Conservation (phyloP, 2,329 filamentous ascomycete species). For the Claviceps digitariae region DNA sequence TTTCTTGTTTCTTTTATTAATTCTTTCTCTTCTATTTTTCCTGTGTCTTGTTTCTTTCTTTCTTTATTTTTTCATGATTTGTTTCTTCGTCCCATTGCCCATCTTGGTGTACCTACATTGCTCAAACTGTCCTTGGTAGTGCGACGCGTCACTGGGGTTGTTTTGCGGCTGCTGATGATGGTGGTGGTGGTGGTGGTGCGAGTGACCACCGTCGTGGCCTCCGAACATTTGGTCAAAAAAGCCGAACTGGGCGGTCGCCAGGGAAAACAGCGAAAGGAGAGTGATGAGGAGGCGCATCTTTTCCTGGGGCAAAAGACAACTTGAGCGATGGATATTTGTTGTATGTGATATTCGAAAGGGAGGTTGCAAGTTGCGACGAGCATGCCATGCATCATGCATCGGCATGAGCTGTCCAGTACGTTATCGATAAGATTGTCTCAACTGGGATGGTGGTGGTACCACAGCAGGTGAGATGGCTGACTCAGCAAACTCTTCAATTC, state of each 20-base stretch:
- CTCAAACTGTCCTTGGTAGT: conserved; percentile 63
- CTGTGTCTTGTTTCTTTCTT: too few species aligned
- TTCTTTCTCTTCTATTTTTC: too few species aligned
- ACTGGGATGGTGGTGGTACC: too few species aligned
- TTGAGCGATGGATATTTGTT: background rate
- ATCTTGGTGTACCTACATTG: conserved; percentile 41
- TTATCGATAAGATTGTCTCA: background rate
- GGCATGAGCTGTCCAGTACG: background rate
- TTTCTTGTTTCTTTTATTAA: too few species aligned
- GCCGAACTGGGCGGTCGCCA: conserved; percentile 65
- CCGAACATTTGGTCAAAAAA: conserved; percentile 99
- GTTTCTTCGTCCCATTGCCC: too few species aligned
- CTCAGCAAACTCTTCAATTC: conserved; percentile 4
- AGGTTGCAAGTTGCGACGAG: background rate
- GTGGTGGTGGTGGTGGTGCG: conserved; percentile 15
- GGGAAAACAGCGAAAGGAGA: conserved; percentile 45
- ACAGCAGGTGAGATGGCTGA: too few species aligned
- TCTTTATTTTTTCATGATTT: too few species aligned
- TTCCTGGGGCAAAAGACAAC: background rate
- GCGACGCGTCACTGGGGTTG: conserved; percentile 67
- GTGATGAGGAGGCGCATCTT: conserved; percentile 25
- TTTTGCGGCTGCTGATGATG: conserved; percentile 51
- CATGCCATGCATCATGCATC: background rate
- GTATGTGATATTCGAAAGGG: background rate
- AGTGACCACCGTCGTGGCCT: conserved; percentile 33